Evolutionary conservation across 495 filamentous ascomycete species (phyloP).

Genomic region (Daldinia concentrica): DNA sequence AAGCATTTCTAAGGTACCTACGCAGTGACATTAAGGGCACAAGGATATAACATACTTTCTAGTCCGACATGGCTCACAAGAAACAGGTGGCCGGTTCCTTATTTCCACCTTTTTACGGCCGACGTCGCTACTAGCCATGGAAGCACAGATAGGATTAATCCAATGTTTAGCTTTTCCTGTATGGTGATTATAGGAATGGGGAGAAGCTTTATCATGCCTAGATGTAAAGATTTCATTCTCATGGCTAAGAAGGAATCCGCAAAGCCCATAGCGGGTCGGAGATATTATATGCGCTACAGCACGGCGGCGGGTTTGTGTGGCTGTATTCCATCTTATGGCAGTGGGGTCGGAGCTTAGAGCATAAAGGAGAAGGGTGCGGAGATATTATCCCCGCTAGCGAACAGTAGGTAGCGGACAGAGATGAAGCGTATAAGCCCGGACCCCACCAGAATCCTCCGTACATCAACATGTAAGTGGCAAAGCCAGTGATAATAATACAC

Average conservation of each 20-base stretch:
- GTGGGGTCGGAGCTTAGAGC: not conserved
- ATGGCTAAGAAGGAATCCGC: not conserved
- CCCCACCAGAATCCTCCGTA: not conserved
- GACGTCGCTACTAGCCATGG: not conserved
- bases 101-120: not conserved
- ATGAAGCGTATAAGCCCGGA: not conserved
- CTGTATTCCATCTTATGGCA: not conserved
- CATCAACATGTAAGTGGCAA: not conserved
- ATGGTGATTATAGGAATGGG: not conserved
- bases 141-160: not conserved
- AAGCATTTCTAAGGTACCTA: not conserved
- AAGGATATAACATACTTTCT: not conserved
- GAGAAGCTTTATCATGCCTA: not conserved
- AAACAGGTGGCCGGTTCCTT: not conserved
- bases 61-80: not conserved
- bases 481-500: not conserved
- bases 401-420: not conserved
- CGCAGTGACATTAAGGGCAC: not conserved
- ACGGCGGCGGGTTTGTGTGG: not conserved
- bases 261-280: not conserved
- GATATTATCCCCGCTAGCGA: not conserved
- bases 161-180: not conserved
- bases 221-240: not conserved
- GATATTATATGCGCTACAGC: not conserved
- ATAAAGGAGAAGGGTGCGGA: not conserved